A percentile compares a stretch with the other conserved stretches of the same genome.
phyloP scores from a whole-genome alignment of 1,284 basidiomycete genomes.

The Austropuccinia psidii region DNA sequence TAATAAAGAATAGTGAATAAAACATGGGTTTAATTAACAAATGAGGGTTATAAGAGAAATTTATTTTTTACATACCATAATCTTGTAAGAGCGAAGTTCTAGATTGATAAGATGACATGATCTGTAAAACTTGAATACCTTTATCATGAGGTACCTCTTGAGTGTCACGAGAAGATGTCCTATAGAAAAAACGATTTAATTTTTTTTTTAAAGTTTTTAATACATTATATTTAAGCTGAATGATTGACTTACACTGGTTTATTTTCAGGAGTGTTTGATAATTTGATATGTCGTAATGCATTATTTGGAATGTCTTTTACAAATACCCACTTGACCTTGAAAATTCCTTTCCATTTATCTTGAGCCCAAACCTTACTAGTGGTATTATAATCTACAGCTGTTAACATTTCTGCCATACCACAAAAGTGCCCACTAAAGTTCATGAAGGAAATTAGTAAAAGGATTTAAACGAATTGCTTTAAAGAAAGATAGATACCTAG shows the following conservation, averaged over 20 bases:
- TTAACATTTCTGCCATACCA: conserved; percentile 92
- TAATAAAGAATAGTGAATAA: background rate
- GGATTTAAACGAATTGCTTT: background rate
- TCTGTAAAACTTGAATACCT: conserved; percentile 85
- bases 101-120: conserved; percentile 82
- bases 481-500: conserved; percentile 53
- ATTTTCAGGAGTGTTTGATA: conserved; percentile 85
- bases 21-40: no score
- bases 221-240: background rate
- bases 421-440: conserved; percentile 76
- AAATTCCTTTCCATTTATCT: conserved; percentile 96
- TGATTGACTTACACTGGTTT: conserved; percentile 64
- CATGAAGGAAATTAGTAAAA: background rate
- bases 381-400: conserved; percentile 72
- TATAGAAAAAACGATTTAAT: background rate
- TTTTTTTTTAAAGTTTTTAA: background rate
- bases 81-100: conserved; percentile 81
- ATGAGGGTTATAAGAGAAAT: background rate
- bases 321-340: conserved; percentile 90
- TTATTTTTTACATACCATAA: conserved; percentile 26
- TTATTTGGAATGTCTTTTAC: conserved; percentile 87
- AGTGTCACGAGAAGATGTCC: conserved; percentile 53
- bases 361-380: conserved; percentile 92
- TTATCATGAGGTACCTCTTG: conserved; percentile 85
- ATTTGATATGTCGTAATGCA: conserved; percentile 59